Conservation (phyloP, 768 basidiomycete genomes). For the Russula olivacea region DNA sequence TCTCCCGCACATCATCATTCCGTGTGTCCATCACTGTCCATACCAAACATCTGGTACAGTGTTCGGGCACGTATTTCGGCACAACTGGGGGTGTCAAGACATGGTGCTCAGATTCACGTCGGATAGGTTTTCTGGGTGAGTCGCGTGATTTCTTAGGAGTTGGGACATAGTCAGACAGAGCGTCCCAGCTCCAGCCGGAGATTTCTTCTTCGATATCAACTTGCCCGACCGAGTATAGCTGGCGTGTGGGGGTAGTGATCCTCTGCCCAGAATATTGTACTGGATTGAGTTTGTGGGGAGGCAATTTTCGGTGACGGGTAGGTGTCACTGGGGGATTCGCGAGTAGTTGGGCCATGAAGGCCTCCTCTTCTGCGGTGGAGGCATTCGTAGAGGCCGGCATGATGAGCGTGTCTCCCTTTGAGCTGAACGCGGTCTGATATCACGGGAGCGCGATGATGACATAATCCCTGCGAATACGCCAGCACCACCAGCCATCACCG, state of each 20-base stretch:
- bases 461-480: neutral
- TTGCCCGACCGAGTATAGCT: conserved; percentile 12
- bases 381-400: conserved; percentile 36
- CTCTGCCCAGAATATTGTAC: conserved; percentile 2
- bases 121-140: neutral
- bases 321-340: conserved; percentile 33
- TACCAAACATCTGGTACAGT: conserved; percentile 17
- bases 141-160: conserved; percentile 19
- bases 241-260: neutral
- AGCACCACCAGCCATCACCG: neutral
- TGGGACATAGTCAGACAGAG: conserved; percentile 25
- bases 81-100: neutral
- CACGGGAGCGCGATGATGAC: conserved; percentile 20
- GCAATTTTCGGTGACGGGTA: conserved; percentile 15
- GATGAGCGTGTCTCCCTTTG: neutral
- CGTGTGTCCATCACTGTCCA: conserved; percentile 6
- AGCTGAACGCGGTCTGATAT: conserved; percentile 1
- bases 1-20: conserved; percentile 9
- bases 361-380: conserved; percentile 46
- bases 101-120: neutral
- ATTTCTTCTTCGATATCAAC: conserved; percentile 13
- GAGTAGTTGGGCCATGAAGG: conserved; percentile 52
- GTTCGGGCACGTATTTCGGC: conserved; percentile 16
- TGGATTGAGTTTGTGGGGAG: conserved; percentile 2
- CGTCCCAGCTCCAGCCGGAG: conserved; percentile 25